Base-by-base conservation (phyloP, 2,329 filamentous ascomycete genomes). In the Microcera coccophila region DNA sequence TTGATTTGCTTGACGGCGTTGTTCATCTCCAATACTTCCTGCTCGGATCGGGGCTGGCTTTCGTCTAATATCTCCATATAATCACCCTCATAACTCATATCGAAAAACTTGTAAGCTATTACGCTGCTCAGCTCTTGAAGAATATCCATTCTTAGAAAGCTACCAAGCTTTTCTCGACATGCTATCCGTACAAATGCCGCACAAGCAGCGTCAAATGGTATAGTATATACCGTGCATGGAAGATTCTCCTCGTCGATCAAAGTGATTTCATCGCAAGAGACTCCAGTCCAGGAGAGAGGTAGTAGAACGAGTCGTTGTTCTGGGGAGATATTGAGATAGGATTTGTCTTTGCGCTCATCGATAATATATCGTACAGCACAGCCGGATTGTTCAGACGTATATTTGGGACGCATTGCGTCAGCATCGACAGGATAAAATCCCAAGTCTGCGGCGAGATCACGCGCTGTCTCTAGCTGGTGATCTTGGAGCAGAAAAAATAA, bases 81-180 rank as follows among this genome's bases (percentile, higher is more conserved):
- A 26, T 40, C 33, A 8, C 42, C 38, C 38, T 44, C 42, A 18
- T 44, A 44, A 10, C 19, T 40, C 24, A 33, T 40, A 17, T 44
- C 19, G 21, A 44, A 44, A 18, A 36, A 33, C 7, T 9, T 4
- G 14, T 44, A 44, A 3, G 21, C 26, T 18, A 44, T 34, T 3
- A 44, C n/a, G 18, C 33, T 20, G n/a, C 4, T 8, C 5, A 40
- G 20, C 22, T 34, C 33, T 14, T 20, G 10, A 29, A 44, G 14
- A 4, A 44, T 28, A 5, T 19, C 24, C 16, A 7, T 14, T 5
- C 42, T 22, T 9, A 20, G 26, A 4, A 2, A 9, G 17, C 37
- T 40, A 4, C 14, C 15, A 5, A 15, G 36, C 4, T 15, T 37
- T 33, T 40, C 42, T 15, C 32, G 22, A 18, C 20, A 12, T 18